A percentile compares a stretch with the other conserved stretches of the same genome.
Conservation (phyloP, 306 rosid genomes). For the Castanospermum australe region DNA sequence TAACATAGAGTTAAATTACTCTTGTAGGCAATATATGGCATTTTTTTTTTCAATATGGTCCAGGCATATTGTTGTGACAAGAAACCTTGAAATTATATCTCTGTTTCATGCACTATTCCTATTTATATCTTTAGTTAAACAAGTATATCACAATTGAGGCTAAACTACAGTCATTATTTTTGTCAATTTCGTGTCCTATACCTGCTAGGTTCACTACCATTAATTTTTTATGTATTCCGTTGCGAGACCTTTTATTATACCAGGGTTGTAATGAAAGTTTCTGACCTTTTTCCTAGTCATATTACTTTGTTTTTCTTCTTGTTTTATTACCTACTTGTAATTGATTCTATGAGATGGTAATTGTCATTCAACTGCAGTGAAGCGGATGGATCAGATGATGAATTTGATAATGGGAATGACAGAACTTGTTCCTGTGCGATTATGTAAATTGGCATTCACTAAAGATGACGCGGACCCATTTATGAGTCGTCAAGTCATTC, state of each 20-base stretch:
- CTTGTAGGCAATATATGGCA: not conserved
- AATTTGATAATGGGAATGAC: constrained; percentile 56
- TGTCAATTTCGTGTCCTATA: not conserved
- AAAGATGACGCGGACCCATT: constrained; percentile 30
- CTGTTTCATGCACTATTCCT: not conserved
- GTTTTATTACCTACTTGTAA: not conserved
- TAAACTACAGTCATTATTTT: not conserved
- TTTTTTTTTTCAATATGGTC: too few species aligned
- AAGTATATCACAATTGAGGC: not conserved
- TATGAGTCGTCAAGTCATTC: constrained; percentile 25
- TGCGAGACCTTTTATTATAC: not conserved
- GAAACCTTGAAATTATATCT: not conserved
- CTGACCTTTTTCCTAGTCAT: not conserved
- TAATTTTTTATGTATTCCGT: not conserved
- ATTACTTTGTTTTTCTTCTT: not conserved
- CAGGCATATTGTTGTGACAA: too few species aligned
- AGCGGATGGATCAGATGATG: constrained; percentile 60
- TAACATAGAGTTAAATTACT: not conserved
- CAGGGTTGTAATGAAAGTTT: not conserved
- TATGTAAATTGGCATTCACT: constrained; percentile 48
- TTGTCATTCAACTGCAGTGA: constrained; percentile 55
- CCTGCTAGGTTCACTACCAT: not conserved
- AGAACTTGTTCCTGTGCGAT: constrained; percentile 63
- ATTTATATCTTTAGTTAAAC: not conserved
- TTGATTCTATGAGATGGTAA: constrained; percentile 36